Percentiles rank a stretch among this genome's conserved stretches.
These are phyloP conservation scores for Entamoeba invadens DNA, from an alignment of 208 protist species.

Conservation along the genomic window DNA sequence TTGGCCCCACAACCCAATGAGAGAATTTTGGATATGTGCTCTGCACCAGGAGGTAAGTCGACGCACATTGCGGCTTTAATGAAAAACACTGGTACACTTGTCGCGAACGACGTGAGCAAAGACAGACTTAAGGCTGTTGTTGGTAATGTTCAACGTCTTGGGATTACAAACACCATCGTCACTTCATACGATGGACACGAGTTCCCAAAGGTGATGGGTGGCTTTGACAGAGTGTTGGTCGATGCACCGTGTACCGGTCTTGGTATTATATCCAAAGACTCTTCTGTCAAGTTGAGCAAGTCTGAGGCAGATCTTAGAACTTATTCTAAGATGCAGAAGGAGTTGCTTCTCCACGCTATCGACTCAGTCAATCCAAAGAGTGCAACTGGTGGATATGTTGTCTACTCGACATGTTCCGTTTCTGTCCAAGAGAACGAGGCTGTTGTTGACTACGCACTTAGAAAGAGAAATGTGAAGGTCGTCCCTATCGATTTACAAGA, in stretches of 20 bases:
- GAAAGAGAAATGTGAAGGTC: constrained; percentile 52
- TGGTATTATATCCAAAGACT: constrained; percentile 91
- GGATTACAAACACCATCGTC: constrained; percentile 31
- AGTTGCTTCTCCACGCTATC: constrained; percentile 84
- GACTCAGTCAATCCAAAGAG: constrained; percentile 59
- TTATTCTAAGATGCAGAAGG: constrained; percentile 70
- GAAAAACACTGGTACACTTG: constrained; percentile 87
- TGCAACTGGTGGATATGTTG: constrained; percentile 65
- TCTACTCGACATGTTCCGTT: constrained; percentile 93
- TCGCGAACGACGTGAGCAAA: constrained; percentile 89
- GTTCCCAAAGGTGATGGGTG: neutral
- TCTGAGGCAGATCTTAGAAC: constrained; percentile 62
- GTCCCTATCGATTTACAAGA: constrained; percentile 72
- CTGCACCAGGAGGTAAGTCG: constrained; percentile 93
- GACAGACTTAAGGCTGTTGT: constrained; percentile 73
- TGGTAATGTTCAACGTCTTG: constrained; percentile 82
- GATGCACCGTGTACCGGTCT: constrained; percentile 94
- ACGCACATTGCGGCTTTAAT: constrained; percentile 82
- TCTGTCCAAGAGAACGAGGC: constrained; percentile 90
- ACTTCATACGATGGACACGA: constrained; percentile 20
- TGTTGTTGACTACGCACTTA: constrained; percentile 83
- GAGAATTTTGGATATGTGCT: constrained; percentile 85
- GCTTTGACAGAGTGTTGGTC: constrained; percentile 70
- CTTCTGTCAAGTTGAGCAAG: constrained; percentile 74
- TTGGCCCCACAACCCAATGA: constrained; percentile 69